Evolutionary conservation across 148 eudicot species (phyloP).

Genomic region (Drosera capensis): DNA sequence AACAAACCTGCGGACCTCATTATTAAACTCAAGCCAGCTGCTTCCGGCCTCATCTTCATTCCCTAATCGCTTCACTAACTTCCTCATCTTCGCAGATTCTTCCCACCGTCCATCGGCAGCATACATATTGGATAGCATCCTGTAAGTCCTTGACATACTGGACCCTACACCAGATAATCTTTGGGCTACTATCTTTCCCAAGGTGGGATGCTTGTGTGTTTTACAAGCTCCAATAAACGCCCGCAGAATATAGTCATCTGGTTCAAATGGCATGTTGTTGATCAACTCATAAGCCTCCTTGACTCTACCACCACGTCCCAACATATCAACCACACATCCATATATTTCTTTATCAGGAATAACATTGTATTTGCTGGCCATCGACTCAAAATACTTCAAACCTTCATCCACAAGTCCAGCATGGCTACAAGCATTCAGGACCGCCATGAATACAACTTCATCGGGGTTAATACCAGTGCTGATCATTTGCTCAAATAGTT

Average conservation of each 20-base stretch:
- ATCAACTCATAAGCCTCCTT: constrained; percentile 75
- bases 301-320: constrained; percentile 79
- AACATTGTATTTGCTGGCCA: constrained; percentile 35
- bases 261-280: constrained; percentile 62
- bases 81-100: constrained; percentile 58
- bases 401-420: constrained; percentile 86
- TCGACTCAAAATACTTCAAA: constrained; percentile 48
- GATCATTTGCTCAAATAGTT: constrained; percentile 51
- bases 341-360: constrained; percentile 61
- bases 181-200: constrained; percentile 42
- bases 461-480: constrained; percentile 48
- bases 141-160: constrained; percentile 40
- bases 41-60: constrained; percentile 75
- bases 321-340: constrained; percentile 78
- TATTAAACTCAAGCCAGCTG: constrained; percentile 73
- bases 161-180: constrained; percentile 41
- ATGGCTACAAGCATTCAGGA: constrained; percentile 81
- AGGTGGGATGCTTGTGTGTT: constrained; percentile 47
- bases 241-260: constrained; percentile 83
- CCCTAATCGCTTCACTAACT: constrained; percentile 48
- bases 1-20: constrained; percentile 43
- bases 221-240: constrained; percentile 81
- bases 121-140: constrained; percentile 53
- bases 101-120: constrained; percentile 79
- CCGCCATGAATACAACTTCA: constrained; percentile 62